Percentiles rank a stretch among this genome's conserved stretches.
phyloP scores from a whole-genome alignment of 2,329 filamentous ascomycete species.

The Trichoderma atrobrunneum region DNA sequence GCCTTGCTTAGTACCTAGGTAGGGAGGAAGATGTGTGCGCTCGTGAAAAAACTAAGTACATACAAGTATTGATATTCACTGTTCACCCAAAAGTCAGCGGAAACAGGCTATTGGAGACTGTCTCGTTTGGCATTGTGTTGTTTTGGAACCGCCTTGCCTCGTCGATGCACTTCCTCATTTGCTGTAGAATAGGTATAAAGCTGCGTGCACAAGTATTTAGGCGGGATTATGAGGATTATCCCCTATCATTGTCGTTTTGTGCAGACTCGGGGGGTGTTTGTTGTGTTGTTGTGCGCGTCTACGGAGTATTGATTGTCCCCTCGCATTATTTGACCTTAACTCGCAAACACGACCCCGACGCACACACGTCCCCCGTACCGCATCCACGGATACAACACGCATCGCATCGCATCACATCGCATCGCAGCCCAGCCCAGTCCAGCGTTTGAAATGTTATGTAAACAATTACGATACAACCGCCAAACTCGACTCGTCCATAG shows the following conservation, averaged over 20 bases:
- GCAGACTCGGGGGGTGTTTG: neutral
- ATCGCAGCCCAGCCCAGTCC: neutral
- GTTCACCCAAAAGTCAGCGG: neutral
- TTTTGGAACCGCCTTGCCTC: constrained; percentile 9
- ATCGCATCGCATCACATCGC: neutral
- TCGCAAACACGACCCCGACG: constrained; percentile 12
- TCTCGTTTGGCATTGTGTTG: constrained; percentile 15
- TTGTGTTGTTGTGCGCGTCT: constrained; percentile 10
- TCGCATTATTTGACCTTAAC: neutral
- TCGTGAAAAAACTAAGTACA: neutral
- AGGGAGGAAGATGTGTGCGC: neutral
- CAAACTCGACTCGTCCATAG: neutral
- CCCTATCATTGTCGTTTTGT: neutral
- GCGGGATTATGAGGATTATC: neutral
- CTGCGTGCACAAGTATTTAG: neutral
- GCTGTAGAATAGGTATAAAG: neutral
- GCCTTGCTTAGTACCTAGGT: neutral
- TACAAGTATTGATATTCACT: neutral
- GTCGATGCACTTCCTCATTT: neutral
- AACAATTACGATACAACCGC: constrained; percentile 12
- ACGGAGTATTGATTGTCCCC: neutral
- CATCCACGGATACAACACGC: neutral
- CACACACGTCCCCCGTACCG: constrained; percentile 1
- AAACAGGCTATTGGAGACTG: neutral
- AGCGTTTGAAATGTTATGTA: constrained; percentile 2